Conservation (phyloP, 2,329 filamentous ascomycete species). For the Fusarium phyllophilum region DNA sequence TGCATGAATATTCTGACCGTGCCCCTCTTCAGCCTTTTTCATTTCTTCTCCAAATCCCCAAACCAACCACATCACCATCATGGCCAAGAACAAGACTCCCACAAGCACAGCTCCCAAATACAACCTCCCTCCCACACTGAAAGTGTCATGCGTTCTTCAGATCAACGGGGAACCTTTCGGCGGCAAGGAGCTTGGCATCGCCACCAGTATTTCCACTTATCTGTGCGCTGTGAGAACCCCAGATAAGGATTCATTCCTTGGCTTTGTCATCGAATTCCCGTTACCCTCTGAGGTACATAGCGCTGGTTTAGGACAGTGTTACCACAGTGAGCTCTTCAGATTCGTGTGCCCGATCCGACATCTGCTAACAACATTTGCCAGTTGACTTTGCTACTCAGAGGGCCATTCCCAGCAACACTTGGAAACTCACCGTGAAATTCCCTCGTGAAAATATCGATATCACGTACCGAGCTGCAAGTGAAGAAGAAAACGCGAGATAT, state of each 20-base stretch:
- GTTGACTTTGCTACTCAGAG: not conserved
- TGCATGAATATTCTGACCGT: accelerated
- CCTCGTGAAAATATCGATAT: not conserved
- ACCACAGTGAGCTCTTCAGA: not conserved
- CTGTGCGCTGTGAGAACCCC: accelerated
- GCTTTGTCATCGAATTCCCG: not conserved
- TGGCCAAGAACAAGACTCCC: not conserved
- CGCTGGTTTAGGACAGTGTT: not conserved
- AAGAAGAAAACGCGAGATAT: not conserved
- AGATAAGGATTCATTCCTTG: not conserved
- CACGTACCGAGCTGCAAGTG: not conserved
- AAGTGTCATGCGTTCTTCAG: not conserved
- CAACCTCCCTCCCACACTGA: not conserved
- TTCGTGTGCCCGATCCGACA: accelerated
- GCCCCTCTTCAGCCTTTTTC: not conserved
- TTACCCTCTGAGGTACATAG: not conserved
- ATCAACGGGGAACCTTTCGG: not conserved
- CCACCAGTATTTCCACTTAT: not conserved
- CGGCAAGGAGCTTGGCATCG: accelerated
- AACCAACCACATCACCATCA: not conserved
- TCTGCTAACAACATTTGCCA: not conserved
- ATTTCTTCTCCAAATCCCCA: accelerated
- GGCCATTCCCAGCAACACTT: not conserved
- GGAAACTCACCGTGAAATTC: not conserved
- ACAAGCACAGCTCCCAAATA: not conserved